These are phyloP conservation scores for Dianthus caryophyllus DNA, from an alignment of 148 eudicot species.

Conservation along the genomic window DNA sequence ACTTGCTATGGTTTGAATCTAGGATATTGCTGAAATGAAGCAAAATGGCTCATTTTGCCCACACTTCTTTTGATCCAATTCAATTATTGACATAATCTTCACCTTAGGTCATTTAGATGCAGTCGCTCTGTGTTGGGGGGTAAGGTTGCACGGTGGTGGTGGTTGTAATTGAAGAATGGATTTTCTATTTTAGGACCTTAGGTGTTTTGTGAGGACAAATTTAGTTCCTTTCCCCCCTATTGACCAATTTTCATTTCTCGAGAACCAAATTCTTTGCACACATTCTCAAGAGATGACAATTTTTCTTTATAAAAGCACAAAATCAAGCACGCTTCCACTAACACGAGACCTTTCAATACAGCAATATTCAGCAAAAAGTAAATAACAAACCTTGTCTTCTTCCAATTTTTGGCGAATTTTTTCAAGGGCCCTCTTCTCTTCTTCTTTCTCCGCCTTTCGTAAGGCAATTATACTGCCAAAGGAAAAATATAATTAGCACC, in stretches of 20 bases:
- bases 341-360: neutral
- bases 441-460: constrained; percentile 96
- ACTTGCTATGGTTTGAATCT: no score
- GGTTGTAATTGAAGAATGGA: neutral
- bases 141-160: no score
- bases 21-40: no score
- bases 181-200: neutral
- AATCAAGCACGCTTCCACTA: neutral
- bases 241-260: neutral
- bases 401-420: constrained; percentile 80
- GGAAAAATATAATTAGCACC: neutral
- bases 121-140: no score
- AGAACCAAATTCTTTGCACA: neutral
- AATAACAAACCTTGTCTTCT: constrained; percentile 78
- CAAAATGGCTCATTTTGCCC: no score
- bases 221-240: neutral
- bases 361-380: neutral
- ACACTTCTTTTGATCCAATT: no score
- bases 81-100: no score
- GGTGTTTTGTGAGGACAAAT: neutral
- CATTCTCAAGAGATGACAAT: constrained; percentile 2
- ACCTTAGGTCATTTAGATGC: no score
- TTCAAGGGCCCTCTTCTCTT: constrained; percentile 92
- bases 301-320: neutral
- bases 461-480: constrained; percentile 66